phyloP scores from a whole-genome alignment of 768 basidiomycete genomes.

The Atractiella rhizophila region DNA sequence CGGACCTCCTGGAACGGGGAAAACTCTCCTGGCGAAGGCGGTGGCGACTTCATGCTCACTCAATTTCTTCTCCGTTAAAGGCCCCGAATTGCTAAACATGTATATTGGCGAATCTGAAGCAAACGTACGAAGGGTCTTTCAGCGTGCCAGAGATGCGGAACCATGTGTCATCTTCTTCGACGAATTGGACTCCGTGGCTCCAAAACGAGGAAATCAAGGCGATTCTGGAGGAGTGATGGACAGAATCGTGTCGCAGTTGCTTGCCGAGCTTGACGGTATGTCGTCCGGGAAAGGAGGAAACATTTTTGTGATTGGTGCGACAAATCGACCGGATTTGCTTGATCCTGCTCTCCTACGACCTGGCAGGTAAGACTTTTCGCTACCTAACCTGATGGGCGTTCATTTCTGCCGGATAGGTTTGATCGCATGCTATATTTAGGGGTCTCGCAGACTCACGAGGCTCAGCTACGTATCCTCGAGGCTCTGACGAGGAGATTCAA shows the following conservation, averaged over 20 bases:
- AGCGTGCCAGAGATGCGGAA: slow-evolving; percentile 36
- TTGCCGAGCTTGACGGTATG: slow-evolving; percentile 80
- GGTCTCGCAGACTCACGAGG: slow-evolving; percentile 60
- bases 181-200: slow-evolving; percentile 85
- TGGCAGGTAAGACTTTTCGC: slow-evolving; percentile 31
- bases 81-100: slow-evolving; percentile 79
- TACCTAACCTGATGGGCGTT: neutral
- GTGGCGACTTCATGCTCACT: slow-evolving; percentile 72
- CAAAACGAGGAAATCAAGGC: slow-evolving; percentile 52
- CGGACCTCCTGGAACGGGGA: slow-evolving; percentile 92
- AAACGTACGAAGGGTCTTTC: slow-evolving; percentile 69
- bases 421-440: slow-evolving; percentile 91
- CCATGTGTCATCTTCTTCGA: slow-evolving; percentile 80
- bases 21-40: slow-evolving; percentile 85
- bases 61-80: slow-evolving; percentile 74
- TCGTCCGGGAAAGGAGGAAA: slow-evolving; percentile 25
- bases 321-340: slow-evolving; percentile 79
- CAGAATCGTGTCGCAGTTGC: slow-evolving; percentile 72
- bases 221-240: slow-evolving; percentile 88
- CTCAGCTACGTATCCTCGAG: slow-evolving; percentile 59
- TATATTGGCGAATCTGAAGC: slow-evolving; percentile 96
- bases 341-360: slow-evolving; percentile 75
- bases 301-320: slow-evolving; percentile 88
- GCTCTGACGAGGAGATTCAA: slow-evolving; percentile 83
- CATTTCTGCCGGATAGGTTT: slow-evolving; percentile 34